Base-by-base conservation (phyloP, 805 yeast species). In the Candida adriatica region DNA sequence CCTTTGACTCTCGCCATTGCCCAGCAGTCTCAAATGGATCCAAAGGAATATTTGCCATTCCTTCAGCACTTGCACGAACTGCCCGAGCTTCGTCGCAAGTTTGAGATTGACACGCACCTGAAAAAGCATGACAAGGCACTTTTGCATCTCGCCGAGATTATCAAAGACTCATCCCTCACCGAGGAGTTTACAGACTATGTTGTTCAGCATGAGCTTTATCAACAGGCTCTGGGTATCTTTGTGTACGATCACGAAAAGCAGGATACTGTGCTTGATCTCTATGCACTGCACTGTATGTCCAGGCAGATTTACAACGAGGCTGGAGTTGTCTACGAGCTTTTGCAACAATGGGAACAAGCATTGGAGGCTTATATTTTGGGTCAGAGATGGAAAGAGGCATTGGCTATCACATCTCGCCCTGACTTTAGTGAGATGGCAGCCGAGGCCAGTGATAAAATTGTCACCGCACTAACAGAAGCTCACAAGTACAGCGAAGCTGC, bases 1-100 rank as follows among this genome's bases (percentile, higher is more conserved):
- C 77, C 78, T 35, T 62, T 90, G 47, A 74, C 97, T 0, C 66
- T 92, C 35, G 67, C 71, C 9, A 78, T 92, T 37, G 98, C 98
- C 0, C 97, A 94, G 54, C 92, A 87, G 50, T 87, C 96, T 1
- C 97, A 90, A 57, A 88, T 81, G 67, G 99, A 92, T 60, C 99
- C 99, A 16, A 86, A 88, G 49, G 99, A 92, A 57, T 92, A 92
- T 46, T 62, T 92, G 31, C 96, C 98, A 31, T 92, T 92, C 56
- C 66, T 92, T 43, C 95, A 86, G 49, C 69, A 76, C 29, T 63
- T 92, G 33, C 80, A 84, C 43, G 73, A 71, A 24, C 83, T 80
- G 55, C 61, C 72, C 1, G 78, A 73, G 6, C 56, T 75, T 34
- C 73, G 95, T 38, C 74, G 78, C 43, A 69, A 72, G 49, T 88